These are phyloP conservation scores for Coemansia sp. DNA, from an alignment of 192 early-diverging fungal species.

Conservation along the genomic window DNA sequence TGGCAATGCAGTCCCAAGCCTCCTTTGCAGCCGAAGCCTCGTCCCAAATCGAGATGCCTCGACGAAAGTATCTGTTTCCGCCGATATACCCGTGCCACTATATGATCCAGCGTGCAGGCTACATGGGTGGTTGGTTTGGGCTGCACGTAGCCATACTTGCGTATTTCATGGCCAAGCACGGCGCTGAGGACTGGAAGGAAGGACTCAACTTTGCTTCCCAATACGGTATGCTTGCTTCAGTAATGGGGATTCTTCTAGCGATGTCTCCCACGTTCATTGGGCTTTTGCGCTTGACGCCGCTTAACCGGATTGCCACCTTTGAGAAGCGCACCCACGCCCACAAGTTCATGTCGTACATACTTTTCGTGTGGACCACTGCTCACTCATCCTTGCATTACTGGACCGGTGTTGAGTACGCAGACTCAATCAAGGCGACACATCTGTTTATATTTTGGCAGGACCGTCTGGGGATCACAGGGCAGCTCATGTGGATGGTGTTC, in stretches of 20 bases:
- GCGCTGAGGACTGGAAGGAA: conserved; percentile 33
- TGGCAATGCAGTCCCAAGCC: conserved; percentile 13
- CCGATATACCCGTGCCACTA: conserved; percentile 55
- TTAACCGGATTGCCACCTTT: conserved; percentile 64
- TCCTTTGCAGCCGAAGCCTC: conserved; percentile 22
- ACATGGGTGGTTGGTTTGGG: conserved; percentile 47
- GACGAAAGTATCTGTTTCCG: conserved; percentile 37
- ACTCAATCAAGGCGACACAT: conserved; percentile 23
- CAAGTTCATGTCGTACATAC: conserved; percentile 67
- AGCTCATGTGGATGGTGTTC: conserved; percentile 69
- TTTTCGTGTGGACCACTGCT: conserved; percentile 65
- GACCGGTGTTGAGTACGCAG: conserved; percentile 40
- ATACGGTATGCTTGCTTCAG: conserved; percentile 45
- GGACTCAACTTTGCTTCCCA: conserved; percentile 48
- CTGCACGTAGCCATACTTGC: conserved; percentile 36
- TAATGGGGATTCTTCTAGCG: conserved; percentile 54
- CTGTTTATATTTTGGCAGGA: conserved; percentile 44
- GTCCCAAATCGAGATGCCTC: conserved; percentile 18
- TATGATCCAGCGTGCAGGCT: conserved; percentile 51
- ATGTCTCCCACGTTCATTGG: conserved; percentile 76
- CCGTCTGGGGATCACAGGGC: conserved; percentile 64
- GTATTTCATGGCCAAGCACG: conserved; percentile 35
- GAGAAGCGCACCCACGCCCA: conserved; percentile 75
- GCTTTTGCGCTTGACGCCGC: conserved; percentile 56
- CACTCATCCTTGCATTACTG: conserved; percentile 59